Conservation (phyloP, 2,329 filamentous ascomycete species). For the Clarireedia hainanense region DNA sequence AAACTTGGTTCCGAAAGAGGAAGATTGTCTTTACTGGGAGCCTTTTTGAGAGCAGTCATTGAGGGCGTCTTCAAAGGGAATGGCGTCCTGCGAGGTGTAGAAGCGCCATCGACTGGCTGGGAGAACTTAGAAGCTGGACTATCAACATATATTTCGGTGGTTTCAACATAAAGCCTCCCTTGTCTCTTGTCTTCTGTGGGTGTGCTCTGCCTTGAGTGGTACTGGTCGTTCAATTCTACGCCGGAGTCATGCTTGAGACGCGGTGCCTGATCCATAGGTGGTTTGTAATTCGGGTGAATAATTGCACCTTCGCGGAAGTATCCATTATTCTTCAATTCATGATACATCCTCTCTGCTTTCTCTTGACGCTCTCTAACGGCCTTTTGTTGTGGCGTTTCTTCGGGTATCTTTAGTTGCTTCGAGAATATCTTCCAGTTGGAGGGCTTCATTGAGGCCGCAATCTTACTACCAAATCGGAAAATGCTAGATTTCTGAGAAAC, state of each 20-base stretch:
- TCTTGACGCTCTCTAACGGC: conserved; percentile 34
- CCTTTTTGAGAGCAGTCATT: conserved; percentile 20
- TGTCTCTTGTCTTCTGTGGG: conserved; percentile 23
- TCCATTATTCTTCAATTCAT: conserved; percentile 44
- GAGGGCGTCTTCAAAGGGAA: conserved; percentile 23
- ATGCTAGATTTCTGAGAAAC: conserved; percentile 37
- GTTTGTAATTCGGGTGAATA: conserved; percentile 20
- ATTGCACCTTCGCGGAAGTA: conserved; percentile 30
- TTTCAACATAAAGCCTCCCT: conserved; percentile 20
- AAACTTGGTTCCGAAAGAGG: background rate
- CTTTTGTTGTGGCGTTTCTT: conserved; percentile 35
- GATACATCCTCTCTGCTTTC: conserved; percentile 43
- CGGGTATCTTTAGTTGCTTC: conserved; percentile 29
- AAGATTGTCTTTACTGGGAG: conserved; percentile 6
- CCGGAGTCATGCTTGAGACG: conserved; percentile 25
- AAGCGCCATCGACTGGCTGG: conserved; percentile 6
- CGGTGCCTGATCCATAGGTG: conserved; percentile 1
- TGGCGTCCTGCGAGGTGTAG: conserved; percentile 12
- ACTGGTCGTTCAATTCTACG: conserved; percentile 16
- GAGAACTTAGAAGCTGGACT: conserved; percentile 12
- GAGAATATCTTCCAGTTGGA: conserved; percentile 38
- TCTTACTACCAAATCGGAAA: conserved; percentile 46
- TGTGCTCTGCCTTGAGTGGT: conserved; percentile 5
- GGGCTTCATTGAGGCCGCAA: conserved; percentile 46
- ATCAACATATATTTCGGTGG: conserved; percentile 8